phyloP scores from a whole-genome alignment of 208 protist species.

The Acanthamoeba lenticulata region DNA sequence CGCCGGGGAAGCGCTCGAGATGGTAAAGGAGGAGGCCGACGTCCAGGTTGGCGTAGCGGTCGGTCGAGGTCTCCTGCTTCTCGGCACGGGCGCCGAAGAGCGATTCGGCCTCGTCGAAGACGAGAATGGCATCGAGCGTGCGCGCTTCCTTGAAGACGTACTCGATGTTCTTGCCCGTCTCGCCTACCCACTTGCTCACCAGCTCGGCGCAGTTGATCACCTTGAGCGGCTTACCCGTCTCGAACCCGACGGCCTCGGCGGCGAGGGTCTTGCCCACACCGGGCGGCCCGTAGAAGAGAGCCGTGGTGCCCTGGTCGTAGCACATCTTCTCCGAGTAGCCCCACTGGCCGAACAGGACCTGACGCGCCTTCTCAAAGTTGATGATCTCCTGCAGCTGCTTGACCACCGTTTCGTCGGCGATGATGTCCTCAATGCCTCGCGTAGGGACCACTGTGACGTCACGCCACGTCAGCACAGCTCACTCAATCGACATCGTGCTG shows the following conservation, averaged over 20 bases:
- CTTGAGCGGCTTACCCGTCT: background rate
- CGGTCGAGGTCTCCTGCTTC: background rate
- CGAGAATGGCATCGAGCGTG: constrained; percentile 72
- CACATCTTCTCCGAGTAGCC: constrained; percentile 57
- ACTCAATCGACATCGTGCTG: no score
- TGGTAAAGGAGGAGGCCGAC: background rate
- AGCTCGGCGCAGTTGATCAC: constrained; percentile 46
- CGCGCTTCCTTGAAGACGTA: constrained; percentile 74
- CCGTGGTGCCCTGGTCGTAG: constrained; percentile 55
- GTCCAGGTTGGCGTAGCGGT: constrained; percentile 52
- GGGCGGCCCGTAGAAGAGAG: constrained; percentile 61
- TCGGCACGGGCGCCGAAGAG: background rate
- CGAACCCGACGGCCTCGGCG: constrained; percentile 69
- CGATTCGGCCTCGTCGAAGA: background rate
- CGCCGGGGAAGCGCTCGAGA: background rate
- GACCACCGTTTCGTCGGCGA: background rate
- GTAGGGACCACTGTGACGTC: constrained; percentile 63
- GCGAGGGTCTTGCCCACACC: constrained; percentile 76
- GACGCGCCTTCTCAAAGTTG: constrained; percentile 77
- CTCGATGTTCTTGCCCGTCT: constrained; percentile 80
- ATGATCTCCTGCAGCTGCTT: constrained; percentile 71
- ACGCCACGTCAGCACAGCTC: no score
- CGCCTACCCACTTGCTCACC: constrained; percentile 77
- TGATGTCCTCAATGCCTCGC: constrained; percentile 67
- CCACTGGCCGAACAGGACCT: constrained; percentile 76